phyloP scores from a whole-genome alignment of 192 early-diverging fungal species.

The Backusella parvicylindrica region DNA sequence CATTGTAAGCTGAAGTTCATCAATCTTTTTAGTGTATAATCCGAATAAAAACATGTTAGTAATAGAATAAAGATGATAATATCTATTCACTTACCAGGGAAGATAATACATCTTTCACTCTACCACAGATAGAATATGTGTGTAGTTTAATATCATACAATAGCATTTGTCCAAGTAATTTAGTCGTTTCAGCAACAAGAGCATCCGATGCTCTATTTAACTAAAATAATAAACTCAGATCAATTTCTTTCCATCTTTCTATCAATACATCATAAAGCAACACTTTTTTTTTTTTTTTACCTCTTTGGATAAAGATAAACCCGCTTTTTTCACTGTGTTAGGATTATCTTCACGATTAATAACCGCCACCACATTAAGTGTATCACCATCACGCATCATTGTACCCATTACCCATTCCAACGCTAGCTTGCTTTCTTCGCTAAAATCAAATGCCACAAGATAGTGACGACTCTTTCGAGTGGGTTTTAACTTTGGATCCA shows the following conservation, averaged over 20 bases:
- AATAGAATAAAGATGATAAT: background rate
- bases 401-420: conserved; percentile 49
- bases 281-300: conserved; percentile 3
- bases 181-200: conserved; percentile 15
- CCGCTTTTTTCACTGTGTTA: conserved; percentile 19
- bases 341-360: conserved; percentile 42
- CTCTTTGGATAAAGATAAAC: conserved; percentile 24
- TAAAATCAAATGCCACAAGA: conserved; percentile 51
- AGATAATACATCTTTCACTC: conserved; percentile 28
- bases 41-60: background rate
- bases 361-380: conserved; percentile 43
- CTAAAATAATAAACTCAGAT: conserved; percentile 5
- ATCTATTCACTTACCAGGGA: conserved; percentile 13
- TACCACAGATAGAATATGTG: conserved; percentile 25
- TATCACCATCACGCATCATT: conserved; percentile 48
- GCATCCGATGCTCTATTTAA: conserved; percentile 24
- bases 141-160: conserved; percentile 29
- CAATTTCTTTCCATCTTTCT: background rate
- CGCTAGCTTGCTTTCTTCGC: conserved; percentile 46
- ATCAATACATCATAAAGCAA: no score
- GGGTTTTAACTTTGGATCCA: background rate
- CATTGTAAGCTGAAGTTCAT: conserved; percentile 43
- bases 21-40: conserved; percentile 25
- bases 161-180: conserved; percentile 28
- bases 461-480: conserved; percentile 24